A percentile compares a stretch with the other conserved stretches of the same genome.
phyloP scores from a whole-genome alignment of 2,329 filamentous ascomycete genomes.

The Paraphaeosphaeria minitans region DNA sequence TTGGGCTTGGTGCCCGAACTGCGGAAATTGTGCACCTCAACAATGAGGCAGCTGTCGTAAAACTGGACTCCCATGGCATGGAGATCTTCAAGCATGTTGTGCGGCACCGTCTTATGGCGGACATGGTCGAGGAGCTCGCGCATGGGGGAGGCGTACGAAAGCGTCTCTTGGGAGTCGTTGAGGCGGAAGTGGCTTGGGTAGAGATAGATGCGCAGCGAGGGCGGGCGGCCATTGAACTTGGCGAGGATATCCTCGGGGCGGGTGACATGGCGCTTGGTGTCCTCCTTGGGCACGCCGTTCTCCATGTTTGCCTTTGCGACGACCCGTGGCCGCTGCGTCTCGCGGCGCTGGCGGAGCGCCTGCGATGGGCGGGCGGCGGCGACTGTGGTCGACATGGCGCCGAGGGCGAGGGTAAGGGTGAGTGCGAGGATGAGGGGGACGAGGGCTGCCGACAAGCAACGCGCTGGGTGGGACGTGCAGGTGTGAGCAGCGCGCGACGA shows the following conservation, averaged over 20 bases:
- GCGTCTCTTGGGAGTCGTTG: slow-evolving; percentile 91
- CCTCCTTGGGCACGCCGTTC: slow-evolving; percentile 34
- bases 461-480: slow-evolving; percentile 1
- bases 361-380: slow-evolving; percentile 45
- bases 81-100: slow-evolving; percentile 84
- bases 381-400: slow-evolving; percentile 41
- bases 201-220: slow-evolving; percentile 85
- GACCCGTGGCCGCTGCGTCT: slow-evolving; percentile 49
- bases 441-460: neutral
- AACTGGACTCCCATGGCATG: slow-evolving; percentile 74
- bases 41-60: slow-evolving; percentile 91
- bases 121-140: slow-evolving; percentile 78
- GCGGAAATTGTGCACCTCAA: slow-evolving; percentile 90
- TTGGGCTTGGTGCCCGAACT: slow-evolving; percentile 64
- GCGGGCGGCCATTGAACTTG: slow-evolving; percentile 73
- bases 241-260: slow-evolving; percentile 79
- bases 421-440: slow-evolving; percentile 10
- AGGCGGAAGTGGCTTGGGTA: slow-evolving; percentile 80
- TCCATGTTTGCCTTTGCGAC: slow-evolving; percentile 36
- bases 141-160: slow-evolving; percentile 93
- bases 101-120: slow-evolving; percentile 76
- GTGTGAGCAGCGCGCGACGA: neutral
- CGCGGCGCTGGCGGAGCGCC: slow-evolving; percentile 51
- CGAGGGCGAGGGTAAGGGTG: neutral
- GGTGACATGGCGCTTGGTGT: slow-evolving; percentile 59